phyloP scores from a whole-genome alignment of 768 basidiomycete species.

The Pulveroboletus sp. region DNA sequence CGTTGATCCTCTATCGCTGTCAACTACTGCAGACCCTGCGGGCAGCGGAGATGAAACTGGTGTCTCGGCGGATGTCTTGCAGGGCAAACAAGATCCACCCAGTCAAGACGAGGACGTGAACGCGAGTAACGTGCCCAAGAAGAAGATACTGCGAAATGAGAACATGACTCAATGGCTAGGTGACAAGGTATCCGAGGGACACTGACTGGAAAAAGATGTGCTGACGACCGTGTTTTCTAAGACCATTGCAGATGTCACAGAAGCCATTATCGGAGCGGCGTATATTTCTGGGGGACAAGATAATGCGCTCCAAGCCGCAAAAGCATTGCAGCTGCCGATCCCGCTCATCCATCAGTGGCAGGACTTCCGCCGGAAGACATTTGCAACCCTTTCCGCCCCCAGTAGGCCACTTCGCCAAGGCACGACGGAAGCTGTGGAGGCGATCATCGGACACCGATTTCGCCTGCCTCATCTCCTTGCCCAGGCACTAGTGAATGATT shows the following conservation, averaged over 20 bases:
- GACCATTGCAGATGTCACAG: constrained; percentile 80
- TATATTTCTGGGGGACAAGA: constrained; percentile 71
- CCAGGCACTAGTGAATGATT: constrained; percentile 61
- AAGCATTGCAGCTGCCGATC: constrained; percentile 62
- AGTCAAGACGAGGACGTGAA: constrained; percentile 10
- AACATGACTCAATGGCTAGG: constrained; percentile 55
- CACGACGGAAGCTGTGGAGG: constrained; percentile 53
- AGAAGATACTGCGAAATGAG: constrained; percentile 39
- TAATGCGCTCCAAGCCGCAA: constrained; percentile 56
- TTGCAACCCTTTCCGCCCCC: constrained; percentile 40
- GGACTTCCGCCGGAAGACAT: constrained; percentile 53
- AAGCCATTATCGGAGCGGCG: constrained; percentile 81
- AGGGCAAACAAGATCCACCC: constrained; percentile 9
- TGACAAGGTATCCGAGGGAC: constrained; percentile 56
- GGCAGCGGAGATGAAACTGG: constrained; percentile 30
- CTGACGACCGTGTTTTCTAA: constrained; percentile 28
- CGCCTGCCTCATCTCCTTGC: constrained; percentile 57
- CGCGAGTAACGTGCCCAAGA: constrained; percentile 22
- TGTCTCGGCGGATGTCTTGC: constrained; percentile 7
- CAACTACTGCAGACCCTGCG: constrained; percentile 18
- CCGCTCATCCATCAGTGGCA: constrained; percentile 62
- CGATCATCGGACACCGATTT: constrained; percentile 60
- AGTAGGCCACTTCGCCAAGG: constrained; percentile 43
- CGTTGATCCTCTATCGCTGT: constrained; percentile 20
- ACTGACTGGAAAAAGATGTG: neutral